A percentile compares a stretch with the other conserved stretches of the same genome.
Conservation (phyloP, 495 filamentous ascomycete species). For the Saxophila tyrrhenica region DNA sequence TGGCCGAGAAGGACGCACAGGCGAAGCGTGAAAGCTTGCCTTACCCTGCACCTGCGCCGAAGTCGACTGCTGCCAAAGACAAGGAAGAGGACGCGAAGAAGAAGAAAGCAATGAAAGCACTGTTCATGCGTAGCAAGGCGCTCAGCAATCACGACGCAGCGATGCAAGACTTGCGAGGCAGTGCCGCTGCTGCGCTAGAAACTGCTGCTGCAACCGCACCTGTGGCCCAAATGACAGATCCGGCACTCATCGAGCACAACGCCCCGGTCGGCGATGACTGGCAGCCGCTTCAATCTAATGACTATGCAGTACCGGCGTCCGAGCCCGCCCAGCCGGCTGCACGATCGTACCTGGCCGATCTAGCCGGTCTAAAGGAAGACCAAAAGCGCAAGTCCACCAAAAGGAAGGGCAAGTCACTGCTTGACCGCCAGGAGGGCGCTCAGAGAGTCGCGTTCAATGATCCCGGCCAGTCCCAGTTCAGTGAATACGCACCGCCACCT, state of each 20-base stretch:
- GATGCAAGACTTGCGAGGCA: neutral
- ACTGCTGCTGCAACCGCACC: constrained; percentile 2
- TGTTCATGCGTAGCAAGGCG: constrained; percentile 3
- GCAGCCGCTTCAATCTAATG: neutral
- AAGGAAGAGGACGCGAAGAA: neutral
- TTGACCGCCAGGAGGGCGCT: constrained; percentile 33
- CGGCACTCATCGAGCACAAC: neutral
- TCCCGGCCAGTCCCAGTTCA: constrained; percentile 5
- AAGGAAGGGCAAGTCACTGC: constrained; percentile 20
- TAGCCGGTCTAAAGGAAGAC: constrained; percentile 9
- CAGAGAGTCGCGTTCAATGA: constrained; percentile 25
- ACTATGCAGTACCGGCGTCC: constrained; percentile 4
- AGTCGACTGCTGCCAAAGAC: neutral
- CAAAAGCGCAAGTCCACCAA: constrained; percentile 25
- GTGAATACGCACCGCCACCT: neutral
- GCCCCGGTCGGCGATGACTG: neutral
- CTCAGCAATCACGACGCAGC: neutral
- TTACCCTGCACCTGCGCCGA: neutral
- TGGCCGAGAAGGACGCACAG: neutral
- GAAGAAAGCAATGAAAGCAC: neutral
- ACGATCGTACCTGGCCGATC: constrained; percentile 1
- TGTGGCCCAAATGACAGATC: neutral
- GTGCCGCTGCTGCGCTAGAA: neutral
- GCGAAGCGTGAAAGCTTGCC: constrained; percentile 10
- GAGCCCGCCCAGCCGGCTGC: neutral